Evolutionary conservation across 768 basidiomycete species (phyloP).

Genomic region (Hysterangium stoloniferum): DNA sequence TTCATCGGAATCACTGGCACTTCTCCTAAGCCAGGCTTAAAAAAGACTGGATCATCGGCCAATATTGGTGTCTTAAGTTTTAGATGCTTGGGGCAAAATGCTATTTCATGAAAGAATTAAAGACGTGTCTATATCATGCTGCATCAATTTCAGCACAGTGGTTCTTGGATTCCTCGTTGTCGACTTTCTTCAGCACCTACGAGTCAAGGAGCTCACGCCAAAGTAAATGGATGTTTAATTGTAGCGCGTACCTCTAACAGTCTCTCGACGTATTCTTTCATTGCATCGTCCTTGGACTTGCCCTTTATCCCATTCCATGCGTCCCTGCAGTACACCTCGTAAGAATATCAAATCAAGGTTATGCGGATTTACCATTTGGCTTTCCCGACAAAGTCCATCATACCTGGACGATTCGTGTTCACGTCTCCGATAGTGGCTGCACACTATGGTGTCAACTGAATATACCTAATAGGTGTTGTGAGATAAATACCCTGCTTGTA

Average conservation of each 20-base stretch:
- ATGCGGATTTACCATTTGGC: conserved; percentile 68
- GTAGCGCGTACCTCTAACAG: conserved; percentile 48
- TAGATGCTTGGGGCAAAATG: too few species aligned
- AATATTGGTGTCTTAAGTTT: too few species aligned
- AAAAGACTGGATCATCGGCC: too few species aligned
- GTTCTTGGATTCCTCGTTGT: conserved; percentile 46
- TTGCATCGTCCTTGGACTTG: conserved; percentile 61
- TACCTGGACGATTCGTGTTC: conserved; percentile 54
- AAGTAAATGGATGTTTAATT: not conserved
- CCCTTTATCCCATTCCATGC: conserved; percentile 80
- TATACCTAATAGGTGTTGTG: conserved; percentile 6
- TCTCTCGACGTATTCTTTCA: conserved; percentile 64
- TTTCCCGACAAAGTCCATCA: conserved; percentile 82
- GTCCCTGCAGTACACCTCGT: conserved; percentile 44
- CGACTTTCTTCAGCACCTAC: conserved; percentile 51
- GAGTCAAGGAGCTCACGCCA: conserved; percentile 12
- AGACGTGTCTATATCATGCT: conserved; percentile 24
- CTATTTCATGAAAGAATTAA: too few species aligned
- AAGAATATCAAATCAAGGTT: conserved; percentile 10
- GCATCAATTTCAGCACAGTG: conserved; percentile 55
- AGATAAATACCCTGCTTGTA: conserved; percentile 78
- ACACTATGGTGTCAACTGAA: conserved; percentile 3
- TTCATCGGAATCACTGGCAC: too few species aligned
- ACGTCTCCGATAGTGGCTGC: conserved; percentile 70
- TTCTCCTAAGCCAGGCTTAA: too few species aligned